These are phyloP conservation scores for Coemansia umbellata DNA, from an alignment of 192 early-diverging fungal genomes.

Conservation along the genomic window DNA sequence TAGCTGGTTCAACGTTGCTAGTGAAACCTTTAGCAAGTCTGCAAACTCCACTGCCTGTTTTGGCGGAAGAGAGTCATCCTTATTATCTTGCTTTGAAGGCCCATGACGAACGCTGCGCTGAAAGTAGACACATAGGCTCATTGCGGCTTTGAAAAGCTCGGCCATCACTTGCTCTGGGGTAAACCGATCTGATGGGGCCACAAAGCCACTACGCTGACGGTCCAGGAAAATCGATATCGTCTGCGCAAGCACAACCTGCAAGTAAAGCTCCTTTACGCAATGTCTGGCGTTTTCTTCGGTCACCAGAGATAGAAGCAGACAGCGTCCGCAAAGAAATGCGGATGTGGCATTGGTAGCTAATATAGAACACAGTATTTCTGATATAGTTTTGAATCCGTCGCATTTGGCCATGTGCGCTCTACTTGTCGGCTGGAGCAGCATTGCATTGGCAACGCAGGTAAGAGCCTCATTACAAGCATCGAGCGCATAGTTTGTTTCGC, in stretches of 20 bases:
- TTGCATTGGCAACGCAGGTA: conserved; percentile 44
- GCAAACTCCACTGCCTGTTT: conserved; percentile 18
- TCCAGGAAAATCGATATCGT: conserved; percentile 1
- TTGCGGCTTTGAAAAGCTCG: conserved; percentile 39
- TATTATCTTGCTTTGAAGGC: not conserved
- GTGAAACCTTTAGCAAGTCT: conserved; percentile 11
- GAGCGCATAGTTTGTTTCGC: not conserved
- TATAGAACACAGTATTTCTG: not conserved
- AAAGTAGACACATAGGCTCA: conserved; percentile 27
- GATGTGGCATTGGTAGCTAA: not conserved
- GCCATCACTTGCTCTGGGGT: conserved; percentile 23
- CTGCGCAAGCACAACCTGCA: conserved; percentile 18
- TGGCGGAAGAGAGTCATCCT: conserved; percentile 22
- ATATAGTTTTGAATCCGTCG: conserved; percentile 6
- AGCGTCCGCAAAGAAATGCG: conserved; percentile 36
- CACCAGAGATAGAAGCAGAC: conserved; percentile 20
- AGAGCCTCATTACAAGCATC: conserved; percentile 33
- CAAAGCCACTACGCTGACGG: not conserved
- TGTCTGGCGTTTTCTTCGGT: conserved; percentile 4
- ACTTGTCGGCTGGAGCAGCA: conserved; percentile 29
- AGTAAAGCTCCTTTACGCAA: conserved; percentile 13
- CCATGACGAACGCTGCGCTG: conserved; percentile 1
- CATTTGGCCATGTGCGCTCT: conserved; percentile 5
- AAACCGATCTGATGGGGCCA: conserved; percentile 2
- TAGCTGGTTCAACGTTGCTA: conserved; percentile 6